Evolutionary conservation across 176 grass and related monocot genomes (phyloP).

Genomic region (Cenchrus fungigraminus): DNA sequence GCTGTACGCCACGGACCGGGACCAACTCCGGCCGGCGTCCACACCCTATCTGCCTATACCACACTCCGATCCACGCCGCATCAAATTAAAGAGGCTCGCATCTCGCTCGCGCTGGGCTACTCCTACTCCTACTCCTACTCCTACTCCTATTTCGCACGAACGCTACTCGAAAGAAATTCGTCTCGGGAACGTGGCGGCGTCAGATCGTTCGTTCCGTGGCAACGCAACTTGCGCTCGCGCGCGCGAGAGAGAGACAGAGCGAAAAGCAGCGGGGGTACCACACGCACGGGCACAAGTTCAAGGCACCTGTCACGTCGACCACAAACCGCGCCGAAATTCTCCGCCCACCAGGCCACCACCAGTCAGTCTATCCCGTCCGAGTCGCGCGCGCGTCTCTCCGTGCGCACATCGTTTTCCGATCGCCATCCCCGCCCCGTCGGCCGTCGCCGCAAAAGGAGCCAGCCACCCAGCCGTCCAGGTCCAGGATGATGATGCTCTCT

Average conservation of each 20-base stretch:
- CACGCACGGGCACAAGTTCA: slow-evolving; percentile 4
- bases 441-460: slow-evolving; percentile 7
- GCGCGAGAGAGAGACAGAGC: too few species aligned
- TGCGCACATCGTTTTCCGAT: not conserved
- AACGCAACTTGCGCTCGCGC: not conserved
- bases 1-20: slow-evolving; percentile 4
- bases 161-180: not conserved
- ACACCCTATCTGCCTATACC: not conserved
- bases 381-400: too few species aligned
- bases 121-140: too few species aligned
- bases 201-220: not conserved
- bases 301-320: not conserved
- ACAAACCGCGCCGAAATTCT: slow-evolving; percentile 17
- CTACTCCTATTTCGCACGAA: not conserved
- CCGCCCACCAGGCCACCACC: not conserved
- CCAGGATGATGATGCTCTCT: not conserved
- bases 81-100: not conserved
- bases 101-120: not conserved
- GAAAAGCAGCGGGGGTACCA: not conserved
- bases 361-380: not conserved
- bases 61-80: not conserved
- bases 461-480: not conserved
- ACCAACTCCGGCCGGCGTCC: slow-evolving; percentile 8
- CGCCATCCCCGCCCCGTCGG: not conserved
- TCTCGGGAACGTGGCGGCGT: not conserved